Evolutionary conservation across 441 rosid species (phyloP), one percentile per base, ranked within the genome.

Genomic region (Dalechampia spathulata): DNA sequence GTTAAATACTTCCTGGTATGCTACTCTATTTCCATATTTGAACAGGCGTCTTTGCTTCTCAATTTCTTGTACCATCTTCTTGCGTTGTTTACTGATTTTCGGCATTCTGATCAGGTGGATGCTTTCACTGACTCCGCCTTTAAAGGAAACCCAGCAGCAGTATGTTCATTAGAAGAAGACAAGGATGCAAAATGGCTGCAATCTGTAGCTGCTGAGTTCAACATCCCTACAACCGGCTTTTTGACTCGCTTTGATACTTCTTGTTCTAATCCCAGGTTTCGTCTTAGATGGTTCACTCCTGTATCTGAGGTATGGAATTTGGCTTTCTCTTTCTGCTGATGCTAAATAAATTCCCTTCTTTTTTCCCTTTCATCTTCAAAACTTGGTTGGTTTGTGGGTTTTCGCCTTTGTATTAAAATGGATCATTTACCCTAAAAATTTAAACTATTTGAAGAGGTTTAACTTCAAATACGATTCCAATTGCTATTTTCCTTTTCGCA

Each of bases 271-370:
- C 77, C 83, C 45, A 76, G 82, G 58, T 84, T 83, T 64, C 46
- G 44, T 55, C 91, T 87, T 53, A 72, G 95, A 26, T 90, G 93
- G 95, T 90, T 90, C 68, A 83, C 91, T 38, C 93, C 95, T 19
- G 62, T 69, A 1, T 23, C 69, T n/a, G 97, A 86, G 93, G 90
- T 83, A 40, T 1, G 2, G n/a, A 34, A 55, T 13, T 3, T 65
- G 28, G 12, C 39, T n/a, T n/a, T n/a, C n/a, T n/a, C n/a, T n/a
- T n/a, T n/a, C n/a, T n/a, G n/a, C n/a, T n/a, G n/a, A n/a, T n/a
- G n/a, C n/a, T n/a, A n/a, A n/a, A n/a, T n/a, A n/a, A n/a, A n/a
- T n/a, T n/a, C n/a, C n/a, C n/a, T n/a, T n/a, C n/a, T n/a, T n/a
- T n/a, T n/a, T n/a, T n/a, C n/a, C n/a, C n/a, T 30, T 30, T 30